Conservation (phyloP, 148 eudicot genomes). For the Silene latifolia region DNA sequence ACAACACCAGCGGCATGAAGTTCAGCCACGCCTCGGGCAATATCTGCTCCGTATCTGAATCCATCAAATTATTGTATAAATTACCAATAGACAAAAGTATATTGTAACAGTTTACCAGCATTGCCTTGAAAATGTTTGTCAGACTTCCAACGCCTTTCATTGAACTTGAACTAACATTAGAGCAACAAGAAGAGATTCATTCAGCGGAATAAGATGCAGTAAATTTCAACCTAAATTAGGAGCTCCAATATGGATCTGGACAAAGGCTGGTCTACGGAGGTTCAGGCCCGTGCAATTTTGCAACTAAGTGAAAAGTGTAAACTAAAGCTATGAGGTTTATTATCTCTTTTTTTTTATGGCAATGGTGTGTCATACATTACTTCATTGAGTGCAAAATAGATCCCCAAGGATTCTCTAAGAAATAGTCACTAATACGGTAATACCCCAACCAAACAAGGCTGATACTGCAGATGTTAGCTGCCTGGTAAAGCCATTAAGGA, state of each 20-base stretch:
- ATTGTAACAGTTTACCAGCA: neutral
- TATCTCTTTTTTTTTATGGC: neutral
- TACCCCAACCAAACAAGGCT: neutral
- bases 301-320: neutral
- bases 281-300: neutral
- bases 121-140: neutral
- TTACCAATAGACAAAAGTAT: neutral
- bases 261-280: neutral
- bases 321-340: neutral
- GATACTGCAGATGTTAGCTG: too few species aligned
- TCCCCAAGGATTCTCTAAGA: neutral
- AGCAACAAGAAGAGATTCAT: neutral
- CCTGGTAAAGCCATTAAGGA: too few species aligned
- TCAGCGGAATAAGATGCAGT: neutral
- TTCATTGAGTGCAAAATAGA: neutral
- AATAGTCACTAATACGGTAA: neutral
- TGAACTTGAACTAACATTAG: neutral
- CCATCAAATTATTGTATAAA: constrained; percentile 7
- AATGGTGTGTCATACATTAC: neutral
- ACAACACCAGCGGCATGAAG: constrained; percentile 98
- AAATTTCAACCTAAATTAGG: neutral
- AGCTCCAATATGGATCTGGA: neutral
- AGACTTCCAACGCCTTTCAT: neutral
- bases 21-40: constrained; percentile 95
- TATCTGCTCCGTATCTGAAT: constrained; percentile 89